Evolutionary conservation across 2,329 filamentous ascomycete genomes (phyloP).

Genomic region (Colletotrichum truncatum): DNA sequence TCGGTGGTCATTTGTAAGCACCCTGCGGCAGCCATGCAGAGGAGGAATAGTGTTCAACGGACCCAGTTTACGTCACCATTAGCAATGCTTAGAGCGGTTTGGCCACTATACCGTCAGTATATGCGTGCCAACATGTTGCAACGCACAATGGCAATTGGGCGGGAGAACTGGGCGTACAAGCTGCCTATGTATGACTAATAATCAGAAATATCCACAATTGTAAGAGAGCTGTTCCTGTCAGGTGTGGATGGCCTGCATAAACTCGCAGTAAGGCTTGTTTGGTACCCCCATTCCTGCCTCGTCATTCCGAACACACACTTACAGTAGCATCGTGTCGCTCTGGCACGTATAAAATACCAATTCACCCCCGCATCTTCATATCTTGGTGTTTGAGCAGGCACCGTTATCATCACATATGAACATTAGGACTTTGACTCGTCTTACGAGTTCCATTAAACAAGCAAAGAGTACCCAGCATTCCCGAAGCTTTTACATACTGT

Average conservation of each 20-base stretch:
- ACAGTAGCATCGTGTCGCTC: background rate
- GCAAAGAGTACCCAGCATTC: background rate
- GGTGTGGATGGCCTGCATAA: background rate
- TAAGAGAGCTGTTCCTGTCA: too few species aligned
- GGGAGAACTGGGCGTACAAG: too few species aligned
- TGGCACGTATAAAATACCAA: background rate
- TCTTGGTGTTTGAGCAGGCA: background rate
- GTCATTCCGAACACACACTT: background rate
- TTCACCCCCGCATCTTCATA: background rate
- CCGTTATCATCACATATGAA: background rate
- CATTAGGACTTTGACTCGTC: background rate
- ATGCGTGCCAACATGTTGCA: too few species aligned
- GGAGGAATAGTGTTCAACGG: background rate
- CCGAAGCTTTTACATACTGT: background rate
- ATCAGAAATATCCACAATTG: too few species aligned
- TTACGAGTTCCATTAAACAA: background rate
- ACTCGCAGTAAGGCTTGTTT: too few species aligned
- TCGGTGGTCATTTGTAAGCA: conserved; percentile 24
- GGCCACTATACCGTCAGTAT: background rate
- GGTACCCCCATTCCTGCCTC: background rate
- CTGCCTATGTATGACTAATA: too few species aligned
- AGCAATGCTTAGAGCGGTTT: conserved; percentile 36
- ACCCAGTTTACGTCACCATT: conserved; percentile 44
- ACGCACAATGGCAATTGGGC: too few species aligned
- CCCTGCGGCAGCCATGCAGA: background rate